Evolutionary conservation across 2,329 filamentous ascomycete genomes (phyloP), one percentile per base, ranked within the genome.

Genomic region (Coleophoma eucalyptorum): DNA sequence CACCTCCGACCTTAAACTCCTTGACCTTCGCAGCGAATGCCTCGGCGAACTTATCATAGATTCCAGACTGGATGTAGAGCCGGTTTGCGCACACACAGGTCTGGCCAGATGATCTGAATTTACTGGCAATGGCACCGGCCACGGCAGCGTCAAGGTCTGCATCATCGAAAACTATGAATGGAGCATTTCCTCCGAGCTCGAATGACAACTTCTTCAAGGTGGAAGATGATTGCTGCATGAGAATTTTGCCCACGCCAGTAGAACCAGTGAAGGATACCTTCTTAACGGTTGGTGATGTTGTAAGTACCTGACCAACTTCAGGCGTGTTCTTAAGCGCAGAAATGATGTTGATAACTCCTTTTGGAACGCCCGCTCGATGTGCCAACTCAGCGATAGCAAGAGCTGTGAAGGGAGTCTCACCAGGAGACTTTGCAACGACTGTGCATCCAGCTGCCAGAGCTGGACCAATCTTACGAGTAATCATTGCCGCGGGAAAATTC

Each of bases 91-190:
- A 92, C 19, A 97, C 92, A 69, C 94, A 99, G 0, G 94, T 97
- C 76, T 99, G 94, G 34, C 94, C 94, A 0, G 90, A 95, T 35
- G 87, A 90, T 49, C 94, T 87, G 82, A 97, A 97, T 70, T 97
- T 99, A 63, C 83, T 92, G 20, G 85, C 75, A 49, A 97, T 81
- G 44, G 91, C 91, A 21, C 92, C 93, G 0, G 83, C 74, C 1
- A 97, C 90, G 2, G 94, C 94, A 4, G 76, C 73, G 52, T 97
- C 92, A 18, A 97, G 73, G 65, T 97, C 90, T 18, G 93, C 89
- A 64, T 97, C 93, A 64, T 97, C 91, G 65, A 97, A 97, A 33
- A 97, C 90, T 58, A 97, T 97, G 67, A 97, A 96, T 1, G 93
- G 93, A 0, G 93, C 89, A 67, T 97, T 97, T 44, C 93, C 94